Percentiles rank a stretch among this genome's conserved stretches.
Evolutionary conservation across 768 basidiomycete species (phyloP).

Genomic region (Boletus sp.): DNA sequence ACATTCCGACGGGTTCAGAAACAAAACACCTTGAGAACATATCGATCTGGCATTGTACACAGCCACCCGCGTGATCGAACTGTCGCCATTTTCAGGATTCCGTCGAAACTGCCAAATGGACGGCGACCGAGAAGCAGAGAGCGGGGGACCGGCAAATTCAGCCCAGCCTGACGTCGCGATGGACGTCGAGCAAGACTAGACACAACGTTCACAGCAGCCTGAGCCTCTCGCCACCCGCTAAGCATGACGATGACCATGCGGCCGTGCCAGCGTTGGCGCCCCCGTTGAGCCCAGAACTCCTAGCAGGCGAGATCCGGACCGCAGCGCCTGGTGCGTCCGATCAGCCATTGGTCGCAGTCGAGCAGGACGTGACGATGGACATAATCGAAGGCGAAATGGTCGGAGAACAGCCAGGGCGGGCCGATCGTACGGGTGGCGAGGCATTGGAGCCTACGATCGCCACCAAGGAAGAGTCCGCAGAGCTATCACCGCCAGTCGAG

Average conservation of each 20-base stretch:
- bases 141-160: background rate
- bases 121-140: slow-evolving; percentile 15
- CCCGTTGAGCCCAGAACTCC: slow-evolving; percentile 13
- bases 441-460: background rate
- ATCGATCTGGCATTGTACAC: slow-evolving; percentile 4
- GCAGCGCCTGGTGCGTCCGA: slow-evolving; percentile 14
- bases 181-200: slow-evolving; percentile 20
- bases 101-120: slow-evolving; percentile 23
- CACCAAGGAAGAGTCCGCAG: slow-evolving; percentile 8
- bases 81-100: slow-evolving; percentile 27
- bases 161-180: slow-evolving; percentile 13
- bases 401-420: slow-evolving; percentile 11
- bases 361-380: slow-evolving; percentile 27
- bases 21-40: too few species aligned
- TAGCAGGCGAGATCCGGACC: background rate
- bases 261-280: background rate
- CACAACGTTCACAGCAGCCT: slow-evolving; percentile 1
- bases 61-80: slow-evolving; percentile 29
- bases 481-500: slow-evolving; percentile 9
- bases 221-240: background rate
- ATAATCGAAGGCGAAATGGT: slow-evolving; percentile 16
- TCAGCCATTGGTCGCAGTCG: slow-evolving; percentile 22
- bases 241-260: slow-evolving; percentile 1
- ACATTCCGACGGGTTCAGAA: too few species aligned
- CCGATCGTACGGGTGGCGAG: slow-evolving; percentile 5